Base-by-base conservation (phyloP, 176 grass and related monocot species). In the Typha latifolia region DNA sequence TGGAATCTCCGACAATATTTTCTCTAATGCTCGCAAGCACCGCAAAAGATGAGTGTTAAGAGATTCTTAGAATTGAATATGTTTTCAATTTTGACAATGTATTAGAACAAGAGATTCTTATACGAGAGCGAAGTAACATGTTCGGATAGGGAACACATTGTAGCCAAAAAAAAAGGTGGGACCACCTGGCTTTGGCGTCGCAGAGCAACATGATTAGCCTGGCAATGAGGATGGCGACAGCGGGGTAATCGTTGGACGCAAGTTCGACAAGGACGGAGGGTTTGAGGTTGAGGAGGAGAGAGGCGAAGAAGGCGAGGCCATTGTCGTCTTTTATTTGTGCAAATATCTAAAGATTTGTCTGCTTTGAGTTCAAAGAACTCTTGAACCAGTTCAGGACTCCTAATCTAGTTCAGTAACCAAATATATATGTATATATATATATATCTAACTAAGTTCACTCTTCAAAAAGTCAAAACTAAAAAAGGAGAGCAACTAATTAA, bases 21-120 rank as follows among this genome's bases (percentile, higher is more conserved):
- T 3, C 15, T 80, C n/a, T 32, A 90, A 82, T 73, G 82, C 86
- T 78, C 67, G 53, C 55, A 88, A 19, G 51, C 84, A 86, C 84
- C 82, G 66, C 51, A n/a, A 10, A 26, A 55, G 12, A 29, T 22
- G 3, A 68, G 19, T 0, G 1, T 15, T 12, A 48, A 26, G 12
- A 49, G 56, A 68, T 63, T 47, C 20, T 4, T 26, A 26, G 24
- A n/a, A 26, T 26, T 26, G 24, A 26, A 26, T 26, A 0, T 26
- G 24, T 26, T 26, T 26, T 26, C 24, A 26, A 26, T 26, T 26
- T 26, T 26, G 2, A 26, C 24, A 26, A 1, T 0, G 24, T 26
- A 1, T 26, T 2, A 26, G 24, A 26, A 26, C 24, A 26, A 26
- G 24, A 26, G 24, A 34, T 53, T 69, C 21, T 69, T 15, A 15